Base-by-base conservation (phyloP, 1,284 basidiomycete genomes). In the Taiwanofungus camphoratus region DNA sequence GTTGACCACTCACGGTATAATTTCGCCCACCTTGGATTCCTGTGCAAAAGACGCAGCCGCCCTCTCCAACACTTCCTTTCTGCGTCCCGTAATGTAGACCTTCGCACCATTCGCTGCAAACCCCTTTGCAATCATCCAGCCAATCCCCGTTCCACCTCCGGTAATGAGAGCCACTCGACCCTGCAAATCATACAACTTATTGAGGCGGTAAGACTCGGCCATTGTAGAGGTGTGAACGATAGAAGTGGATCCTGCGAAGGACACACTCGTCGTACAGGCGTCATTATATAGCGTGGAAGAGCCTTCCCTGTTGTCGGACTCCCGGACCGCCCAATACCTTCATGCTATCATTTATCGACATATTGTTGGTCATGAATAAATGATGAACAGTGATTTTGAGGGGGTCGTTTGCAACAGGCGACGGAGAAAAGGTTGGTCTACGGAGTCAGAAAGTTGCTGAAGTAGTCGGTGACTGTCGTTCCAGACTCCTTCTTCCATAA, bases 71-170 rank as follows among this genome's bases (percentile, higher is more conserved):
- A 85, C 76, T 5, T 82, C 75, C 35, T 71, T 60, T 38, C 86
- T 71, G 36, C 87, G 69, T 8, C 83, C 82, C 1, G 77, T 78
- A 53, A 92, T 85, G 59, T 92, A 92, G 12, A 92, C 88, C 51
- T 80, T 85, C 12, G 88, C 87, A 2, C 87, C 87, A 53, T 82
- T 85, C 18, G 77, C 75, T 8, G 86, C 85, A 12, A 92, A 70
- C 3, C 83, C 86, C 42, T 74, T 70, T 4, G 87, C 71, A 44
- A 88, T 87, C 77, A 84, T 83, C 47, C 82, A 62, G 4, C 83
- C 81, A 48, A 91, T 90, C 2, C 88, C 88, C 0, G 84, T 87
- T 19, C 83, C 87, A 4, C 87, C 88, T 33, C 88, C 87, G 0
- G 87, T 86, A 23, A 90, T 81, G 24, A 91, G 62, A 5, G 86